These are phyloP conservation scores for Peniophora sp. DNA, from an alignment of 1,284 basidiomycete genomes.

Conservation along the genomic window DNA sequence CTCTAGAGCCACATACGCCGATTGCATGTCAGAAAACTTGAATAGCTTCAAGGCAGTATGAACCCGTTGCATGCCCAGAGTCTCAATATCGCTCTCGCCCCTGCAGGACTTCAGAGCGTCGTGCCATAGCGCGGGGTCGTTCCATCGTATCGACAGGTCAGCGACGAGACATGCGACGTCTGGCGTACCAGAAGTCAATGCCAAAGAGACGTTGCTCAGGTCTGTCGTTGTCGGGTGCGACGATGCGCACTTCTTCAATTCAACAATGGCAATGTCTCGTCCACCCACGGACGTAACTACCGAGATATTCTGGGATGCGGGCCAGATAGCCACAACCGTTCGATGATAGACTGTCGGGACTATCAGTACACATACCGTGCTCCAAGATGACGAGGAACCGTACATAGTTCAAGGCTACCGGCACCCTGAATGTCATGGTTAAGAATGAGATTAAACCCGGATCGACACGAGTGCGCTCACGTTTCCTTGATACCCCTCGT, in stretches of 20 bases:
- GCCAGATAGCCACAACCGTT: slow-evolving; percentile 32
- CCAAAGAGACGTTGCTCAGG: slow-evolving; percentile 8
- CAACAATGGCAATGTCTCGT: neutral
- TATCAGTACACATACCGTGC: neutral
- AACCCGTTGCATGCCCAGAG: no score
- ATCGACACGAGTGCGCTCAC: neutral
- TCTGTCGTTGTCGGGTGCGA: slow-evolving; percentile 3
- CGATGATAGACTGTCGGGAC: slow-evolving; percentile 29
- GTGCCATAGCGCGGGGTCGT: no score
- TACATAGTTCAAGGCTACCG: no score
- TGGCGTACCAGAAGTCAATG: neutral
- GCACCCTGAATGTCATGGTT: no score
- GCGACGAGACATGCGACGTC: neutral
- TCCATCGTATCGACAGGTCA: no score
- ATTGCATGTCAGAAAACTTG: no score
- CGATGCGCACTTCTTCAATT: slow-evolving; percentile 5
- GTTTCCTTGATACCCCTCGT: slow-evolving; percentile 25
- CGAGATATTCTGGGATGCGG: slow-evolving; percentile 18
- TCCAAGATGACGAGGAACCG: no score
- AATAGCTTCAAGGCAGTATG: no score
- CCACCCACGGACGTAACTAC: slow-evolving; percentile 10
- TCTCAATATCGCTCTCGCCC: no score
- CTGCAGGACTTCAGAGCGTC: no score
- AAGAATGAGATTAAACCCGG: neutral
- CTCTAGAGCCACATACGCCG: no score